Base-by-base conservation (phyloP, 208 protist genomes). In the Leptomonas pyrrhocoris region DNA sequence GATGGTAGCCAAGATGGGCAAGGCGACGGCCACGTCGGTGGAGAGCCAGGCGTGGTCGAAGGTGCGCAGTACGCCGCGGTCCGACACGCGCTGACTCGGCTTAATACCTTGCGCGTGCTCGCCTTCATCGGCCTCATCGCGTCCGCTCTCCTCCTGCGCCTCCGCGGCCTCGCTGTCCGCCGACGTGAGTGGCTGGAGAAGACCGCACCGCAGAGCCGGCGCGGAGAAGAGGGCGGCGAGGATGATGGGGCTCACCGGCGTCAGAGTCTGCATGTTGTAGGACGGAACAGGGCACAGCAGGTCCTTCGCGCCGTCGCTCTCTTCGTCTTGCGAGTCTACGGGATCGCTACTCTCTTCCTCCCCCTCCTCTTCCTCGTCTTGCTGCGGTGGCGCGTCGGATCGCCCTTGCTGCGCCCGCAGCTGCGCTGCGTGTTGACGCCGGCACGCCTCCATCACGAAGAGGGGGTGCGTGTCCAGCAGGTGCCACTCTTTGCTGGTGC, bases 1-100 rank as follows among this genome's bases (percentile, higher is more conserved):
- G 63, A 95, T 86, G 9, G 77, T 80, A 21, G 78, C 63, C 36
- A 95, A 80, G 38, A 92, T 53, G 11, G 86, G 80, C 54, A 94
- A 80, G 25, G 74, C 81, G 9, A 81, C 80, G 18, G 16, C 13
- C 8, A 83, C 45, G 65, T 95, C 90, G 21, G 53, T 43, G n/a
- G 68, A 45, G 19, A 95, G 49, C 88, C 87, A 93, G 12, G 75
- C 73, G 7, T 62, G 45, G 42, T 86, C 74, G n/a, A 68, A 53
- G 18, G 60, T 73, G 31, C 51, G 51, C 53, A 73, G 51, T 2
- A 74, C 68, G 12, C 27, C 66, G 21, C 46, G 66, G 27, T 64
- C 28, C 11, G 54, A 61, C 38, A 69, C 27, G 31, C 60, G 30
- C 11, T 30, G 64, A 40, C 27, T 12, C 23, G 19, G 7, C 23